Conservation (phyloP, 257 asterid genomes). For the Linderniella brevidens region DNA sequence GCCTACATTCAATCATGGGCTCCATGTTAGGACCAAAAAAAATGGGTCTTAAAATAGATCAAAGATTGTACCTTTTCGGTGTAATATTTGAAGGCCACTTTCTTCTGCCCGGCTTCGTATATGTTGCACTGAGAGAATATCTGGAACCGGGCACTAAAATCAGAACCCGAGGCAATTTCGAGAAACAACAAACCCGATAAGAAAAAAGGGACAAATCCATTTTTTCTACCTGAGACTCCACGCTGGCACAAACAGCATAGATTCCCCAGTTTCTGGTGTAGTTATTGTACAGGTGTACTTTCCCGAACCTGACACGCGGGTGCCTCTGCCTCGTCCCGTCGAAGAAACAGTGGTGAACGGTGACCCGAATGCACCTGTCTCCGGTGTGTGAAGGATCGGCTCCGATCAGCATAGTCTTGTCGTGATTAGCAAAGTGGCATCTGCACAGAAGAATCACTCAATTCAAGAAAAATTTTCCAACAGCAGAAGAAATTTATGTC, state of each 20-base stretch:
- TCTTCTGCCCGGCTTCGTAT: conserved; percentile 85
- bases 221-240: conserved; percentile 60
- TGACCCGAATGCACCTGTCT: conserved; percentile 63
- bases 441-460: conserved; percentile 13
- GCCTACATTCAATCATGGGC: conserved; percentile 26
- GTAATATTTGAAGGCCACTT: conserved; percentile 58
- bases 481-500: neutral
- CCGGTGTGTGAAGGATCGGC: conserved; percentile 49
- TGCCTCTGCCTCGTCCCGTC: conserved; percentile 86
- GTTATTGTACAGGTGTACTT: conserved; percentile 76
- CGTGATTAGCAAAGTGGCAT: conserved; percentile 68
- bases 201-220: neutral
- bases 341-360: conserved; percentile 92
- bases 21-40: neutral
- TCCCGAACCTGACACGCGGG: conserved; percentile 86
- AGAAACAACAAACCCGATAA: neutral
- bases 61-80: conserved; percentile 46
- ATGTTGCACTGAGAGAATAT: conserved; percentile 74
- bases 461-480: neutral
- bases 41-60: neutral
- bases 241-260: conserved; percentile 91
- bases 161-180: neutral
- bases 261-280: conserved; percentile 68
- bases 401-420: conserved; percentile 72
- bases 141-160: conserved; percentile 15